Conservation (phyloP, 2,329 filamentous ascomycete species). For the Penicillium psychrosexuale region DNA sequence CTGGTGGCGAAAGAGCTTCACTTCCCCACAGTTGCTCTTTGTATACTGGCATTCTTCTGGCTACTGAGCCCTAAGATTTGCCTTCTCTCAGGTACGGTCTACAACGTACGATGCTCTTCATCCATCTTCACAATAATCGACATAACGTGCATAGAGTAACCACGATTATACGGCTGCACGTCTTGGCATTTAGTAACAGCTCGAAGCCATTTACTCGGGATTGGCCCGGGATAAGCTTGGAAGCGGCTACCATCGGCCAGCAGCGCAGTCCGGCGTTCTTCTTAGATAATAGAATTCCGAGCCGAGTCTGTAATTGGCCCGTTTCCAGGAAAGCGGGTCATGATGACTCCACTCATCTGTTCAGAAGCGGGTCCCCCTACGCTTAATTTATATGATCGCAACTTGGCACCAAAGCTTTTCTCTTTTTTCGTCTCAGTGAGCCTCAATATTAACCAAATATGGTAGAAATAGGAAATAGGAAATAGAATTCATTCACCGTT, state of each 20-base stretch:
- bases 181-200: conserved; percentile 12
- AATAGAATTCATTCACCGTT: conserved; percentile 4
- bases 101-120: neutral
- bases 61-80: neutral
- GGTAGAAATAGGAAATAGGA: conserved; percentile 14
- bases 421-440: neutral
- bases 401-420: conserved; percentile 5
- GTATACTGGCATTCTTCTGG: neutral
- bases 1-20: conserved; percentile 10
- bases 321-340: neutral
- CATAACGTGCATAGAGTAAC: neutral
- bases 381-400: conserved; percentile 17
- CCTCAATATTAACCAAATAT: conserved; percentile 2
- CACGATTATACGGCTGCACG: neutral
- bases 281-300: conserved; percentile 18
- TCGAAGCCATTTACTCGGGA: neutral
- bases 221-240: neutral
- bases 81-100: neutral
- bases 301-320: conserved; percentile 9
- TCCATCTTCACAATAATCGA: neutral
- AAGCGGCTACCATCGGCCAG: conserved; percentile 16
- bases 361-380: conserved; percentile 12
- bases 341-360: neutral
- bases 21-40: conserved; percentile 5
- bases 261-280: conserved; percentile 12